Percentiles rank a stretch among this genome's conserved stretches.
Conservation (phyloP, 75 land plant genomes). For the Isoetes taiwanensis region DNA sequence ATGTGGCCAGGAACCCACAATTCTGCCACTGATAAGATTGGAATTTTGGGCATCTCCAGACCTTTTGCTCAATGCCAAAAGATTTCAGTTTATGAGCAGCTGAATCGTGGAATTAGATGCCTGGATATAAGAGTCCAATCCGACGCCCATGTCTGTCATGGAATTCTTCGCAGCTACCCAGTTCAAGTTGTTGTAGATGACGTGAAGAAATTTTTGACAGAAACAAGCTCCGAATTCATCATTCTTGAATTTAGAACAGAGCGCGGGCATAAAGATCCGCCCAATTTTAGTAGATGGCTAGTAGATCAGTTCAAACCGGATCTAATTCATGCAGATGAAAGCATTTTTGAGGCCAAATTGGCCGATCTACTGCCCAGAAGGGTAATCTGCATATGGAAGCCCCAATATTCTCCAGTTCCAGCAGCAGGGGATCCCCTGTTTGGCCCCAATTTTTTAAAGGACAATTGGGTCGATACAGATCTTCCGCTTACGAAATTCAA, state of each 20-base stretch:
- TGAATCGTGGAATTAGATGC: conserved; percentile 38
- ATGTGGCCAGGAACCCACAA: conserved; percentile 95
- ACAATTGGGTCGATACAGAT: conserved; percentile 88
- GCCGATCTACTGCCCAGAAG: conserved; percentile 52
- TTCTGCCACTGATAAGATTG: conserved; percentile 83
- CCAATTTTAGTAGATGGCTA: conserved; percentile 53
- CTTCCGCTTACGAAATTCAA: conserved; percentile 69
- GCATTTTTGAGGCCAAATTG: conserved; percentile 38
- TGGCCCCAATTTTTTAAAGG: conserved; percentile 45
- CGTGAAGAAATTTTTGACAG: conserved; percentile 52
- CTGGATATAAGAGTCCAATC: conserved; percentile 65
- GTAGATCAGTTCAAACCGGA: conserved; percentile 48
- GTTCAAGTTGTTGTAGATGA: conserved; percentile 59
- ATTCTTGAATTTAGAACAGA: conserved; percentile 79
- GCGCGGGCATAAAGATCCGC: conserved; percentile 67
- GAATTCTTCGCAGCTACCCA: conserved; percentile 48
- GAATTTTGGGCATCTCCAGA: conserved; percentile 42
- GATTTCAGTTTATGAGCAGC: conserved; percentile 65
- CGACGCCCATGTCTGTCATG: conserved; percentile 64
- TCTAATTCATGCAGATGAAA: conserved; percentile 54
- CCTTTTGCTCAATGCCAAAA: conserved; percentile 88
- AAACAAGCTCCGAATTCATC: conserved; percentile 58
- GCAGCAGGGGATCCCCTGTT: conserved; percentile 41
- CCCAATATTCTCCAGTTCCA: conserved; percentile 49
- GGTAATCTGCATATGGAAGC: conserved; percentile 78